Evolutionary conservation across 2,329 filamentous ascomycete genomes (phyloP), one percentile per base, ranked within the genome.

Genomic region (Venturiaceae sp.): DNA sequence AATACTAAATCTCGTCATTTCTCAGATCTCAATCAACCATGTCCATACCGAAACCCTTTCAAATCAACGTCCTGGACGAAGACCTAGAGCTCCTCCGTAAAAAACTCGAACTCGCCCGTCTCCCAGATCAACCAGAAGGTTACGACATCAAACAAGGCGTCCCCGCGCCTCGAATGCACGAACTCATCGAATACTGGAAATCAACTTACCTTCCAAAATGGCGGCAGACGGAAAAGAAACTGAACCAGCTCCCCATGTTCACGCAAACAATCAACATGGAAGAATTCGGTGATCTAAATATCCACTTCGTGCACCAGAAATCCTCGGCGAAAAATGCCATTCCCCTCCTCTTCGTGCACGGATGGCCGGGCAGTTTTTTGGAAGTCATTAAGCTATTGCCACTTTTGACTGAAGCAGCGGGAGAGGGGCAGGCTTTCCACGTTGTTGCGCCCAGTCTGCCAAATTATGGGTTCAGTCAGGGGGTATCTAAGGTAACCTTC

Each of bases 281-380:
- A 11, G 83, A 80, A 0, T 87, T 85, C 63, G 83, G 77, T 1
- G 72, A 76, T 0, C 66, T 87, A 53, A 75, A 83, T 33, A 73
- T 88, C 3, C 86, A 89, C 69, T 87, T 85, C 66, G 68, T 88
- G 2, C 82, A 87, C 65, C 75, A 84, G 62, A 74, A 69, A 55
- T 83, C 79, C 63, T 65, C 70, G 1, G 73, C 73, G 2, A 63
- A 75, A 1, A 74, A 75, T 19, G 83, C 83, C 1, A 81, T 89
- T 41, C 85, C 86, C 0, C 66, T 89, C 33, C 67, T 89, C 1
- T 88, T 89, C 66, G 75, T 77, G n/a, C 85, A 88, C 66, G 84
- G 85, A 16, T 88, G 78, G 81, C 87, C 87, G 0, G 86, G 87
- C 1, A 85, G 80, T 63, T 88, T 87, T 66, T 67, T 86, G 52